Percentiles rank a stretch among this genome's conserved stretches.
Conservation (phyloP, 805 yeast genomes). For the Candida silvicultrix region DNA sequence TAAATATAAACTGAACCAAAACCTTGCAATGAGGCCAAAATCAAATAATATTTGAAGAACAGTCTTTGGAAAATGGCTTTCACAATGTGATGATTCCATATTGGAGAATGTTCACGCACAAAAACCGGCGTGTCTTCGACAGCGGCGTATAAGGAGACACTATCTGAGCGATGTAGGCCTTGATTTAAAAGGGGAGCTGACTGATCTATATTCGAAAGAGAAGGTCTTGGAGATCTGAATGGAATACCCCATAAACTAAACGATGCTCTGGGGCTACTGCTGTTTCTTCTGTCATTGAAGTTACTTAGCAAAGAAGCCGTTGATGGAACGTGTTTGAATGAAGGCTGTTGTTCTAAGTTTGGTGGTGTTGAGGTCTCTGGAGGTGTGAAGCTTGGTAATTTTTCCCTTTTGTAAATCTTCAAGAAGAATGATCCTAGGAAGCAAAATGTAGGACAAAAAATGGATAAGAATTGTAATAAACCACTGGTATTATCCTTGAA, state of each 20-base stretch:
- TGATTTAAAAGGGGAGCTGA: constrained; percentile 8
- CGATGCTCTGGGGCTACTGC: constrained; percentile 10
- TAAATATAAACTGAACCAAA: constrained; percentile 69
- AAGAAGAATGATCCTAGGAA: constrained; percentile 26
- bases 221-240: constrained; percentile 17
- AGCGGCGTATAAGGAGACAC: constrained; percentile 21
- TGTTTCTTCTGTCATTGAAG: constrained; percentile 11
- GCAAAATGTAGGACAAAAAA: constrained; percentile 36
- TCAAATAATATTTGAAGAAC: constrained; percentile 46
- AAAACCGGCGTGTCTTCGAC: constrained; percentile 25
- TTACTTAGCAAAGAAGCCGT: constrained; percentile 5
- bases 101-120: constrained; percentile 20
- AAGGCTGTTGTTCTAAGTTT: background rate
- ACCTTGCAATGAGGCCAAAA: constrained; percentile 54
- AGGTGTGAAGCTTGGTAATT: constrained; percentile 6
- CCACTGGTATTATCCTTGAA: constrained; percentile 49
- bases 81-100: constrained; percentile 21
- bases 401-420: constrained; percentile 13
- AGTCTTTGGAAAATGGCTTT: constrained; percentile 16
- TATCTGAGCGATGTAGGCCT: constrained; percentile 6
- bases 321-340: background rate
- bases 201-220: constrained; percentile 6
- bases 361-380: background rate
- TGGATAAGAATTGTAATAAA: constrained; percentile 47
- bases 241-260: constrained; percentile 23